These are phyloP conservation scores for Delonix regia DNA, from an alignment of 306 rosid species.

Conservation along the genomic window DNA sequence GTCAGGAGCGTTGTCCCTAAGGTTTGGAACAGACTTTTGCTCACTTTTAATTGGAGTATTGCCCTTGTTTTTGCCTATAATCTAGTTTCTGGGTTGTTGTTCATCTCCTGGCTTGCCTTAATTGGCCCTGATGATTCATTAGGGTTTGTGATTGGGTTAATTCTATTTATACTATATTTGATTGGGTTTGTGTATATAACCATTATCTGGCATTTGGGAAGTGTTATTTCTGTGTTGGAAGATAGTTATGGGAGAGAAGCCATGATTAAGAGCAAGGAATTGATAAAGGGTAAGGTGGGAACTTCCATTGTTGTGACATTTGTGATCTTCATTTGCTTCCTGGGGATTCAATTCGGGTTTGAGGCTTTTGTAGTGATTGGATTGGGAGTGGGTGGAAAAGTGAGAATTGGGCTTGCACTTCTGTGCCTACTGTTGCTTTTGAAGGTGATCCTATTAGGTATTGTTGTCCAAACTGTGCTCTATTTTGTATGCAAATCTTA, in stretches of 20 bases:
- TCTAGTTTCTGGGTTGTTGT: not conserved
- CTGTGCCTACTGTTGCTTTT: constrained; percentile 30
- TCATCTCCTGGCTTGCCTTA: not conserved
- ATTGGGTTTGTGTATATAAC: constrained; percentile 48
- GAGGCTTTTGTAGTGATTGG: constrained; percentile 41
- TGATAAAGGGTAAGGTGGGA: constrained; percentile 49
- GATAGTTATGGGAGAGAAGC: constrained; percentile 47
- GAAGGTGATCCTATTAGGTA: constrained; percentile 35
- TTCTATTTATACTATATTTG: constrained; percentile 7
- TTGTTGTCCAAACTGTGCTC: constrained; percentile 50
- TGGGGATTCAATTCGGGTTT: constrained; percentile 12
- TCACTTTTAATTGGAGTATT: constrained; percentile 44
- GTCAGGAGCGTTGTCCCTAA: constrained; percentile 47
- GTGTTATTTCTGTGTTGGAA: constrained; percentile 58
- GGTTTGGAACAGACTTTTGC: constrained; percentile 50
- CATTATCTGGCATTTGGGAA: constrained; percentile 53
- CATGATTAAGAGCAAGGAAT: constrained; percentile 48
- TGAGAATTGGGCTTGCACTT: constrained; percentile 34
- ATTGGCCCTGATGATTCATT: not conserved
- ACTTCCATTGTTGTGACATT: constrained; percentile 14
- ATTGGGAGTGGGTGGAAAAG: not conserved
- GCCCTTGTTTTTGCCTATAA: constrained; percentile 28
- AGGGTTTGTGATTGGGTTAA: too few relatives aligned
- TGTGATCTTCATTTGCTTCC: not conserved
- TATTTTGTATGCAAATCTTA: constrained; percentile 65